phyloP scores from a whole-genome alignment of 2,329 filamentous ascomycete genomes.

The Calonectria multiphialidica region DNA sequence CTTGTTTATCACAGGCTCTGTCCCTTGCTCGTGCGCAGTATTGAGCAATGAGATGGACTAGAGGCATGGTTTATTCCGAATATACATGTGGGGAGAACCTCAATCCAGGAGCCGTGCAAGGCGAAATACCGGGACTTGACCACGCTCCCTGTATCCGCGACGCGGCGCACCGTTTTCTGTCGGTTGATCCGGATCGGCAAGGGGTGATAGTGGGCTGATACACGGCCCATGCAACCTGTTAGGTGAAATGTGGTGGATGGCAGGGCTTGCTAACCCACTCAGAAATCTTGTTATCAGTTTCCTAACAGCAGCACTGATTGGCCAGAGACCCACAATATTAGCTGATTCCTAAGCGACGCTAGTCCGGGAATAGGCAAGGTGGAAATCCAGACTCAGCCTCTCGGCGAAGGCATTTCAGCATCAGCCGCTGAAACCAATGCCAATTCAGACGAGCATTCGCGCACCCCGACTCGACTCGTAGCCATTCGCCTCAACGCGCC shows the following conservation, averaged over 20 bases:
- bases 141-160: not conserved
- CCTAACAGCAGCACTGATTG: constrained; percentile 40
- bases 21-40: too few relatives aligned
- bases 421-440: constrained; percentile 47
- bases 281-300: not conserved
- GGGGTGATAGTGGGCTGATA: constrained; percentile 11
- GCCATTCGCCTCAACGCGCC: constrained; percentile 44
- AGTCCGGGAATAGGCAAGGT: constrained; percentile 46
- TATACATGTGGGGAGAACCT: not conserved
- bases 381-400: constrained; percentile 40
- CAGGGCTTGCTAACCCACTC: not conserved
- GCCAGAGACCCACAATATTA: constrained; percentile 27
- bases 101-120: not conserved
- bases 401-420: constrained; percentile 44
- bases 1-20: not conserved
- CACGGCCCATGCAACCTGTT: not conserved
- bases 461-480: constrained; percentile 35
- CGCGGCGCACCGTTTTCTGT: not conserved
- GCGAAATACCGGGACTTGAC: not conserved
- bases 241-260: not conserved
- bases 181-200: not conserved
- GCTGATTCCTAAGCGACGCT: constrained; percentile 39
- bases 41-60: too few relatives aligned
- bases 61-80: not conserved
- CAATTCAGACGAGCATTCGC: constrained; percentile 46